Evolutionary conservation across 2,329 filamentous ascomycete species (phyloP), one percentile per base, ranked within the genome.

Genomic region (Aureobasidium melanogenum): DNA sequence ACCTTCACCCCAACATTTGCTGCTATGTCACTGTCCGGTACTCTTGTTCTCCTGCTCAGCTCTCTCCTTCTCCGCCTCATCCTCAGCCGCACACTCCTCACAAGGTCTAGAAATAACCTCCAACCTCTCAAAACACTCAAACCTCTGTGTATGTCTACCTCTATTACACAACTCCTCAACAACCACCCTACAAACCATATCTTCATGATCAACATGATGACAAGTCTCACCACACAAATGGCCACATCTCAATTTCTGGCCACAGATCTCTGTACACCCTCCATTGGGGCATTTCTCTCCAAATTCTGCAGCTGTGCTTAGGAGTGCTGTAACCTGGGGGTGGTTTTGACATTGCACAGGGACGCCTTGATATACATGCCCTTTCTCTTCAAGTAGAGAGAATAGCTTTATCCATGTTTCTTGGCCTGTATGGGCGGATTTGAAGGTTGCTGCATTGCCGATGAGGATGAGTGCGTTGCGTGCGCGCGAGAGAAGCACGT

Each of bases 391-490:
- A 2, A 70, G 63, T n/a, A 62, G 34, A 9, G 63, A 38, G 17
- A 70, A 62, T 32, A 70, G 64, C 0, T 61, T 50, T 15, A 24
- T 44, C 68, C 68, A 69, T 1, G 63, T 24, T 12, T 50, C 50
- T 5, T 30, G n/a, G 2, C 65, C 68, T 32, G 63, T 65, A 9
- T 41, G 30, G 19, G 65, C 66, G 5, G 50, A 48, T 8, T 63
- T 43, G 48, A 67, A 69, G 10, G 68, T 69, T 7, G 60, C 55
- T 2, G 83, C 68, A 66, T 90, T 87, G 1, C 88, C 86, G 36
- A 91, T 84, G 19, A 91, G 75, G 67, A 86, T 88, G 80, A 91
- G 84, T 0, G 87, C 86, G 65, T 89, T 82, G 65, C 84, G 76
- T 0, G 87, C 87, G 6, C 88, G 81, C 41, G 81, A 85, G 0